Percentiles rank a stretch among this genome's conserved stretches.
phyloP scores from a whole-genome alignment of 2,329 filamentous ascomycete species.

The Biscogniauxia sp. region DNA sequence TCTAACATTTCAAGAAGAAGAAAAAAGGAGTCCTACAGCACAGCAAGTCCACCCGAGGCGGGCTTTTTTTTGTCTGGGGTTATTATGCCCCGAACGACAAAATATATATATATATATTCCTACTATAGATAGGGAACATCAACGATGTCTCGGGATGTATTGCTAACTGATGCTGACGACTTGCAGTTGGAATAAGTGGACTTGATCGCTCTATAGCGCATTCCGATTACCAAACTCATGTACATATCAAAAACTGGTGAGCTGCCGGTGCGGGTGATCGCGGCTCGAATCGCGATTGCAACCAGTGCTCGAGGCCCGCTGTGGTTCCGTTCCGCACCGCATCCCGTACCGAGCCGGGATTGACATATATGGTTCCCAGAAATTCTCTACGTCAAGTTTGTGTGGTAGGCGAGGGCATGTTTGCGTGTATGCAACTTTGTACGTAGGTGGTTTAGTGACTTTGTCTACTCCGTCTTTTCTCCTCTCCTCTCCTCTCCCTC shows the following conservation, averaged over 20 bases:
- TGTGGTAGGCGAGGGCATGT: not conserved
- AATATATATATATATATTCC: too few relatives aligned
- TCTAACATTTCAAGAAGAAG: not conserved
- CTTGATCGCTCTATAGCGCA: not conserved
- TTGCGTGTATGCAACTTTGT: not conserved
- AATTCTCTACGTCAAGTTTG: not conserved
- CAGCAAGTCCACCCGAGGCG: not conserved
- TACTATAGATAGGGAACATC: not conserved
- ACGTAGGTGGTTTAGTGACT: not conserved
- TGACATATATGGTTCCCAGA: not conserved
- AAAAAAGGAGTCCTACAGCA: not conserved
- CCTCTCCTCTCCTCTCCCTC: not conserved
- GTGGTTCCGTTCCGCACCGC: not conserved
- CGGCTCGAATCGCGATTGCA: not conserved
- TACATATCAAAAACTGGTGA: not conserved
- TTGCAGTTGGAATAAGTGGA: not conserved
- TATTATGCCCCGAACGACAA: not conserved
- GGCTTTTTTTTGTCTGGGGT: not conserved
- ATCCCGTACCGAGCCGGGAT: not conserved
- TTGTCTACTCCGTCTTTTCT: not conserved
- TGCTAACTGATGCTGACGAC: not conserved
- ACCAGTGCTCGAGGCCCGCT: not conserved
- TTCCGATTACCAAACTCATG: not conserved
- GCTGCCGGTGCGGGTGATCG: not conserved
- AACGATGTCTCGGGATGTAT: not conserved